Evolutionary conservation across 2,329 filamentous ascomycete species (phyloP).

Genomic region (Penicillium hesseltinei): DNA sequence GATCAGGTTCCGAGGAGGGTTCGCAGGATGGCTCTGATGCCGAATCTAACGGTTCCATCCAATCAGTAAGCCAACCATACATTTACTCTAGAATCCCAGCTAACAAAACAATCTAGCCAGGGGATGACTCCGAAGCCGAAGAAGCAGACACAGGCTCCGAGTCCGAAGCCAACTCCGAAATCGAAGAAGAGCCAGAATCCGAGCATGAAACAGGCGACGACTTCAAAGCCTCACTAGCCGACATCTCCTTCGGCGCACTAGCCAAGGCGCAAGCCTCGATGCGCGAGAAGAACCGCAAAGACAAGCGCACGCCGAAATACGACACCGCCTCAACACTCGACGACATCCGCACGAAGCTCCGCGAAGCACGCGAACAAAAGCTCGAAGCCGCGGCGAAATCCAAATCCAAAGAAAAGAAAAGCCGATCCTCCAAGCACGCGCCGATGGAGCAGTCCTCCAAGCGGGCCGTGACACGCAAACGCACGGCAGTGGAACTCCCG

Average conservation of each 20-base stretch:
- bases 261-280: conserved; percentile 79
- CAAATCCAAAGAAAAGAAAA: conserved; percentile 33
- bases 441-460: conserved; percentile 81
- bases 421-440: conserved; percentile 78
- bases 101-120: not conserved
- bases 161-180: conserved; percentile 39
- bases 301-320: conserved; percentile 16
- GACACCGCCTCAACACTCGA: conserved; percentile 31
- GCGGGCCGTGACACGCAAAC: conserved; percentile 75
- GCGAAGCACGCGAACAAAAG: conserved; percentile 41
- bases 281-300: conserved; percentile 37
- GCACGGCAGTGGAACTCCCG: conserved; percentile 63
- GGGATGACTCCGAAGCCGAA: conserved; percentile 6
- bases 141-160: conserved; percentile 31
- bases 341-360: conserved; percentile 41
- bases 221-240: conserved; percentile 47
- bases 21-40: conserved; percentile 20
- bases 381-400: conserved; percentile 7
- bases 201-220: conserved; percentile 35
- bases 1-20: conserved; percentile 24
- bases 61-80: conserved; percentile 15
- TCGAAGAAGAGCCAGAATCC: conserved; percentile 23
- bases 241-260: conserved; percentile 84
- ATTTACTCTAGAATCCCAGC: not conserved
- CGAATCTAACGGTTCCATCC: conserved; percentile 15